Conservation (phyloP, 176 grass and related monocot genomes). For the Aegilops umbellulata region DNA sequence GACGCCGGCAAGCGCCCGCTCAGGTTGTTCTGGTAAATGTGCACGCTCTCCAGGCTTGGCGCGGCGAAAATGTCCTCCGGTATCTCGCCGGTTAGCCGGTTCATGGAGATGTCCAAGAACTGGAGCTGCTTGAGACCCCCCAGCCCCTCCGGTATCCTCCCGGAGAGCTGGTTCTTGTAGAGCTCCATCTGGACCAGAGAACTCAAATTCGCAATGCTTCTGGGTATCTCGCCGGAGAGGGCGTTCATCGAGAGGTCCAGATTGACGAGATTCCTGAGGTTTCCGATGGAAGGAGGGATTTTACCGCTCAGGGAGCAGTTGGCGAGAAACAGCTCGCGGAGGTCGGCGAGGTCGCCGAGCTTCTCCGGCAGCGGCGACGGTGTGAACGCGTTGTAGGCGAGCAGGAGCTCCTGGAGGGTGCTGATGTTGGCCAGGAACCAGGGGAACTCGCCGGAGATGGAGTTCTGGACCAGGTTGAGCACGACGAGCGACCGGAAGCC, state of each 20-base stretch:
- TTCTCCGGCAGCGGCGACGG: slow-evolving; percentile 56
- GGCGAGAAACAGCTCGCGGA: slow-evolving; percentile 60
- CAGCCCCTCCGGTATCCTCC: slow-evolving; percentile 59
- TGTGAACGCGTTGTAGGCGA: slow-evolving; percentile 74
- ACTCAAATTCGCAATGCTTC: slow-evolving; percentile 35
- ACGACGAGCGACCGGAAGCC: slow-evolving; percentile 42
- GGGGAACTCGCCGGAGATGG: slow-evolving; percentile 55
- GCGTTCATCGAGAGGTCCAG: slow-evolving; percentile 74
- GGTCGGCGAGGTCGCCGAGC: slow-evolving; percentile 41
- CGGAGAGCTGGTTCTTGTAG: slow-evolving; percentile 63
- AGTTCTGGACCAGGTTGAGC: slow-evolving; percentile 56
- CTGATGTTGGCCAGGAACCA: slow-evolving; percentile 52
- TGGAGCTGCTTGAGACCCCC: slow-evolving; percentile 52
- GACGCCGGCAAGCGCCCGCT: slow-evolving; percentile 43
- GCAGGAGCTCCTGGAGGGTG: slow-evolving; percentile 43
- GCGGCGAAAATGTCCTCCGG: slow-evolving; percentile 67
- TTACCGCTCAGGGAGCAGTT: slow-evolving; percentile 55
- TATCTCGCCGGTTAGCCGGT: slow-evolving; percentile 52
- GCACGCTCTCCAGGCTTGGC: slow-evolving; percentile 51
- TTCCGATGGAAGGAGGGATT: slow-evolving; percentile 64
- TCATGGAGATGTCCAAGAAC: slow-evolving; percentile 58
- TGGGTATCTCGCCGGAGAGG: slow-evolving; percentile 56
- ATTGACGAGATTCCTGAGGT: slow-evolving; percentile 49
- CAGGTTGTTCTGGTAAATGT: slow-evolving; percentile 71
- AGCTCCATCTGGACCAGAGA: slow-evolving; percentile 75